phyloP scores from a whole-genome alignment of 768 basidiomycete species.

The Wakefieldia striispora region DNA sequence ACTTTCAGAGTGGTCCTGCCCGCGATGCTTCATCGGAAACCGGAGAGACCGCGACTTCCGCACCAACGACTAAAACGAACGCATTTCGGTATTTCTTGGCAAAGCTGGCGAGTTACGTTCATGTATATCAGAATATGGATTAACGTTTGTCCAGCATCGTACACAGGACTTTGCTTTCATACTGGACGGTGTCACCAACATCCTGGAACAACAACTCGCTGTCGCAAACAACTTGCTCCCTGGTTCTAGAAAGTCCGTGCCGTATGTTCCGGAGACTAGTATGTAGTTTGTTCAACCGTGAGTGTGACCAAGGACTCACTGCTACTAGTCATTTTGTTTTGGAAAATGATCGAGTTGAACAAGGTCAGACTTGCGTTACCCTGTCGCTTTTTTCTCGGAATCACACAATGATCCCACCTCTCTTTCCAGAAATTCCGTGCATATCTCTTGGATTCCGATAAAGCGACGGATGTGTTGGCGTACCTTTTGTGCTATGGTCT shows the following conservation, averaged over 20 bases:
- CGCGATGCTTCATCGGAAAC: slow-evolving; percentile 46
- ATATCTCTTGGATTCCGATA: slow-evolving; percentile 80
- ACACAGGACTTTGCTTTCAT: slow-evolving; percentile 87
- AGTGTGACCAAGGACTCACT: slow-evolving; percentile 5
- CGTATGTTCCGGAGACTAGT: slow-evolving; percentile 83
- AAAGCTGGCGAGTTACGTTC: slow-evolving; percentile 58
- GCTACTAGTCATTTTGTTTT: slow-evolving; percentile 69
- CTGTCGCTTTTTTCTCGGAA: not conserved
- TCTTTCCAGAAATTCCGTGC: slow-evolving; percentile 80
- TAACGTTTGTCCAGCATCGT: slow-evolving; percentile 62
- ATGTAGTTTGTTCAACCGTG: slow-evolving; percentile 27
- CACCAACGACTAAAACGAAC: slow-evolving; percentile 71
- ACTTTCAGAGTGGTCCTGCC: slow-evolving; percentile 78
- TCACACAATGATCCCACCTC: slow-evolving; percentile 1
- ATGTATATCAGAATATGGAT: slow-evolving; percentile 3
- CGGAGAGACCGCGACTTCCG: slow-evolving; percentile 42
- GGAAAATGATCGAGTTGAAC: slow-evolving; percentile 92
- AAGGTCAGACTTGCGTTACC: slow-evolving; percentile 51
- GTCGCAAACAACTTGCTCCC: slow-evolving; percentile 75
- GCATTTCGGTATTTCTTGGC: slow-evolving; percentile 90
- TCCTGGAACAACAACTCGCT: slow-evolving; percentile 74
- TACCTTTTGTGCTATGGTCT: slow-evolving; percentile 79
- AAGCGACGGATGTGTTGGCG: slow-evolving; percentile 70
- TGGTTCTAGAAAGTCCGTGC: slow-evolving; percentile 79
- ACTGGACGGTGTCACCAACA: slow-evolving; percentile 63